phyloP scores from a whole-genome alignment of 2,329 filamentous ascomycete species.

The Aureobasidium sp. region DNA sequence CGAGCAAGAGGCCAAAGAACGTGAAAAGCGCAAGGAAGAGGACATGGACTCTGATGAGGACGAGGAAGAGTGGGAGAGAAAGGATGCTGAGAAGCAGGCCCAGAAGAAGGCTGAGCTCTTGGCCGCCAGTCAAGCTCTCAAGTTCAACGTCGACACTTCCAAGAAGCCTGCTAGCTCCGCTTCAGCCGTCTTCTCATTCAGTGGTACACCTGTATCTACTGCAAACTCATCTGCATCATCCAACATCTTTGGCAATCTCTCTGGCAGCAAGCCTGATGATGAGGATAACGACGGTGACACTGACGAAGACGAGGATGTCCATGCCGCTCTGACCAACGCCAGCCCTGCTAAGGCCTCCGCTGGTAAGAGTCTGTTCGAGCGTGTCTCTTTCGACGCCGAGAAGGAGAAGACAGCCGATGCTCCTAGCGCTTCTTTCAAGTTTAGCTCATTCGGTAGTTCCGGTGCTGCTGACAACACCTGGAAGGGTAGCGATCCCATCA shows the following conservation, averaged over 20 bases:
- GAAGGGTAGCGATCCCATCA: conserved; percentile 40
- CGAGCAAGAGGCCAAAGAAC: conserved; percentile 34
- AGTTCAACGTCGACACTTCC: conserved; percentile 18
- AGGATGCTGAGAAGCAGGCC: conserved; percentile 37
- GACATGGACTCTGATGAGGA: conserved; percentile 46
- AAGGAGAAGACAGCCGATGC: conserved; percentile 2
- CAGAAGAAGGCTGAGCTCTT: conserved; percentile 36
- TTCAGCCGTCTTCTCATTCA: conserved; percentile 16
- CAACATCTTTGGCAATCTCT: conserved; percentile 7
- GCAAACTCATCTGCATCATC: neutral
- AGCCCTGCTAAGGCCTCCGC: conserved; percentile 6
- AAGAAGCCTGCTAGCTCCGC: conserved; percentile 18
- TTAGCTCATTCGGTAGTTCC: conserved; percentile 11
- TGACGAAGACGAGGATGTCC: conserved; percentile 14
- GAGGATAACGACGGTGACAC: conserved; percentile 7
- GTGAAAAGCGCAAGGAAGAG: conserved; percentile 40
- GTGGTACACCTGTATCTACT: conserved; percentile 11
- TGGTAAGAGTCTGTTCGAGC: conserved; percentile 17
- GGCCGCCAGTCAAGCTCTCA: conserved; percentile 26
- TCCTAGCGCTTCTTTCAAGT: conserved; percentile 9
- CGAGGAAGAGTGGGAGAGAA: conserved; percentile 41
- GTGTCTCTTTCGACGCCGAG: conserved; percentile 6
- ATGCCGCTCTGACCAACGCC: neutral
- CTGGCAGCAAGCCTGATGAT: neutral
- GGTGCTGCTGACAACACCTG: conserved; percentile 36